Evolutionary conservation across 495 filamentous ascomycete species (phyloP), one percentile per base, ranked within the genome.

Genomic region (Penicillium crystallinum): DNA sequence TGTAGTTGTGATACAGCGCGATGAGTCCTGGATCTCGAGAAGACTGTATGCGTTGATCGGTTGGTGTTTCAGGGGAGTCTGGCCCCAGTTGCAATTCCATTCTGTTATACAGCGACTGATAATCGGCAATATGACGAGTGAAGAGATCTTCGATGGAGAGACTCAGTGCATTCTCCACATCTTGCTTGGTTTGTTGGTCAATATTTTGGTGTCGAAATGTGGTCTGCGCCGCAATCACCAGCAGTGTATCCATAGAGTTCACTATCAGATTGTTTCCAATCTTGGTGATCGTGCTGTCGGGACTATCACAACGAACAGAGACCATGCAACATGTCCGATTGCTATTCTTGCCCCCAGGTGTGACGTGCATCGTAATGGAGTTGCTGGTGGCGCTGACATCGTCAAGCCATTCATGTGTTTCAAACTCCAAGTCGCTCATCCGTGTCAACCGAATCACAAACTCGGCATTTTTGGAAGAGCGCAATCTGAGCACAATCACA

Each of bases 1-100:
- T 75, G 49, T 70, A 80, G 40, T 79, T 76, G 46, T 72, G 72
- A 37, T 71, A 73, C 12, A 79, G 61, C 2, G 68, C 62, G 6
- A 72, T 59, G 12, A 82, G 59, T 14, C 65, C 60, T 0, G 68
- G 66, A 25, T 76, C 73, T 54, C 56, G 60, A 22, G 19, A 46
- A 41, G 48, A 43, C 19, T 57, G 29, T 6, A 75, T 34, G 15
- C 63, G 52, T 44, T 62, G 27, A 46, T 74, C 58, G 0, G 66
- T 75, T 10, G 66, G 64, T n/a, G 71, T 36, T 6, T 57, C 49
- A 19, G 53, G 53, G 11, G 41, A 33, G 21, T 59, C 46, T 3
- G 60, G 54, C 5, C 47, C 53, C 27, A 77, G 53, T 14, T 56
- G 46, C 12, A 76, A 43, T 38, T 59, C 52, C 56, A 73, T 63